Evolutionary conservation across 1,284 basidiomycete species (phyloP).

Genomic region (Exobasidium cylindrosporum): DNA sequence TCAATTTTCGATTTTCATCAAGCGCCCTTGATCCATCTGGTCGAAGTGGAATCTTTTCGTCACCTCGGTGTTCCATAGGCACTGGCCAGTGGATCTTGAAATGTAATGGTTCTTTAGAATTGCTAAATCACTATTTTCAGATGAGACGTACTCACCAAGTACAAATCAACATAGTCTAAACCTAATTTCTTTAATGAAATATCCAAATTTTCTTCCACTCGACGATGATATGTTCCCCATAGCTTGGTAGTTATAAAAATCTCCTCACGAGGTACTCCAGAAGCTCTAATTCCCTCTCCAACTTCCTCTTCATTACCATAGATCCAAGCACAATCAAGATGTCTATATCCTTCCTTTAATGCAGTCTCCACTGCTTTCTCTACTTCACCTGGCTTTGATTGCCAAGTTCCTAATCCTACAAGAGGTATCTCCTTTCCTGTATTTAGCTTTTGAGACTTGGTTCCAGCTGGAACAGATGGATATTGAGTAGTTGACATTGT

Average conservation of each 20-base stretch:
- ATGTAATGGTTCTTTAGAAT: too few species aligned
- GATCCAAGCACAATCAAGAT: constrained; percentile 25
- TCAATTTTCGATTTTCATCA: constrained; percentile 67
- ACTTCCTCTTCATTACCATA: constrained; percentile 75
- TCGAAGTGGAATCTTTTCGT: constrained; percentile 64
- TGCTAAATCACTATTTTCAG: too few species aligned
- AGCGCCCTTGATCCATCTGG: constrained; percentile 64
- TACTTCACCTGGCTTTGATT: constrained; percentile 57
- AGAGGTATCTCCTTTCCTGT: constrained; percentile 52
- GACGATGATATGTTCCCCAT: constrained; percentile 49
- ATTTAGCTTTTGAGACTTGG: constrained; percentile 51
- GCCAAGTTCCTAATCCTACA: constrained; percentile 41
- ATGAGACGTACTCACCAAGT: constrained; percentile 24
- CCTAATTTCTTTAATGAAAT: constrained; percentile 67
- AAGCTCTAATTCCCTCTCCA: constrained; percentile 70
- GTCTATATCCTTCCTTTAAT: constrained; percentile 25
- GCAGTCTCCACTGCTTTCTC: constrained; percentile 57
- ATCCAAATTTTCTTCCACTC: constrained; percentile 44
- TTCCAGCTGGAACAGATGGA: constrained; percentile 30
- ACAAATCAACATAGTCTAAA: constrained; percentile 76
- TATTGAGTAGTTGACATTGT: constrained; percentile 13
- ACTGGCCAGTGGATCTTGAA: constrained; percentile 40
- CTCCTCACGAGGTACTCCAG: constrained; percentile 71
- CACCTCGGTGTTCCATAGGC: constrained; percentile 67
- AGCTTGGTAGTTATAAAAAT: constrained; percentile 59